phyloP scores from a whole-genome alignment of 805 yeast genomes.

The Yamadazyma insecticola region DNA sequence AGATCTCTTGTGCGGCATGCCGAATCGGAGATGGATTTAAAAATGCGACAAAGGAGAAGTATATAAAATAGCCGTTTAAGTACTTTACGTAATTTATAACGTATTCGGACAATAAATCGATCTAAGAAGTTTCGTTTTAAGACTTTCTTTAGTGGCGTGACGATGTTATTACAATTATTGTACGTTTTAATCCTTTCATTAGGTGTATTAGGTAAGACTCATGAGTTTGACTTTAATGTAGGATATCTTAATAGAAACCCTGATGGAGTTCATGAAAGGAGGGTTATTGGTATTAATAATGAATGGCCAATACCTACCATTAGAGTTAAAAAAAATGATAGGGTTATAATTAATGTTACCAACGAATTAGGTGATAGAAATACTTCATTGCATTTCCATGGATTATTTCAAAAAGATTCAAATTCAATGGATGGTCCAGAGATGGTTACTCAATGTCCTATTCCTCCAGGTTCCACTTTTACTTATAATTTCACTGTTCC shows the following conservation, averaged over 20 bases:
- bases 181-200: background rate
- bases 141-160: too few species aligned
- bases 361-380: constrained; percentile 30
- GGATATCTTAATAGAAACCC: constrained; percentile 46
- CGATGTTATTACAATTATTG: background rate
- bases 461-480: constrained; percentile 35
- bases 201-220: constrained; percentile 21
- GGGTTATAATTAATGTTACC: constrained; percentile 32
- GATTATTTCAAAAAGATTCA: constrained; percentile 35
- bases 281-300: constrained; percentile 55
- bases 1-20: too few species aligned
- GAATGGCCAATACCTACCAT: constrained; percentile 43
- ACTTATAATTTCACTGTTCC: constrained; percentile 35
- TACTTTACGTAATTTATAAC: too few species aligned
- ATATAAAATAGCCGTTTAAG: too few species aligned
- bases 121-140: too few species aligned
- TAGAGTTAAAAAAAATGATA: constrained; percentile 34
- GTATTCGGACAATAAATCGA: too few species aligned
- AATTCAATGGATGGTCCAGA: constrained; percentile 44
- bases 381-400: constrained; percentile 43
- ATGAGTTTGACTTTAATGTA: constrained; percentile 31
- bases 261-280: constrained; percentile 49
- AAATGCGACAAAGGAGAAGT: too few species aligned
- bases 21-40: too few species aligned
- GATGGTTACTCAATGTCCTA: constrained; percentile 44